Evolutionary conservation across 2,329 filamentous ascomycete genomes (phyloP), one percentile per base, ranked within the genome.

Genomic region (Acephala macrosclerotiorum): DNA sequence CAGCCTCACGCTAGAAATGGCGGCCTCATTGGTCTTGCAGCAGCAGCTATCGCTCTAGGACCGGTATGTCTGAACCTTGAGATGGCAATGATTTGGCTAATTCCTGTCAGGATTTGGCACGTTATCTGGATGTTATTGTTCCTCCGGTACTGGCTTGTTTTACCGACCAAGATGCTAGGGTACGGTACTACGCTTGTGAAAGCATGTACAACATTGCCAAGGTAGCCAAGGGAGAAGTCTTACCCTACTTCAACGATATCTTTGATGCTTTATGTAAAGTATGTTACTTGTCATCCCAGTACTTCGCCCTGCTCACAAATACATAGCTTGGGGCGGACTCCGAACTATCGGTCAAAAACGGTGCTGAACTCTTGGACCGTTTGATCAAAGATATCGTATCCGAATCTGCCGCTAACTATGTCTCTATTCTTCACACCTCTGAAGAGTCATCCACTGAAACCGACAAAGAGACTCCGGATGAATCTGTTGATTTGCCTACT

Each of bases 141-240:
- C 95, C 95, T 55, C 96, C 96, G 2, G 96, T 99, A 5, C 86
- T 99, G 55, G 96, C 96, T 60, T 99, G 96, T 83, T 99, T 99
- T 80, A 93, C 92, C 65, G 96, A 99, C 73, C 96, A 98, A 82
- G 96, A 99, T 90, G 94, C 96, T 33, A 88, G 96, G 65, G 96
- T 98, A 36, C 88, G 96, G 70, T 99, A 99, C 79, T 99, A 99
- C 80, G 96, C 96, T 26, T 99, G 96, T 80, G 96, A 99, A 82
- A 96, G 94, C 79, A 99, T 99, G 96, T 99, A 99, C 82, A 99
- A 99, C 80, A 99, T 99, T 76, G 94, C 96, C 76, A 99, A 99
- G 81, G 96, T 99, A 57, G 96, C 95, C 67, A 99, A 99, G 80
- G 96, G 96, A 42, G 96, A 99, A 80, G 96, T 99, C 22, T 80